Conservation (phyloP, 805 yeast genomes). For the Grigorovia humatica region DNA sequence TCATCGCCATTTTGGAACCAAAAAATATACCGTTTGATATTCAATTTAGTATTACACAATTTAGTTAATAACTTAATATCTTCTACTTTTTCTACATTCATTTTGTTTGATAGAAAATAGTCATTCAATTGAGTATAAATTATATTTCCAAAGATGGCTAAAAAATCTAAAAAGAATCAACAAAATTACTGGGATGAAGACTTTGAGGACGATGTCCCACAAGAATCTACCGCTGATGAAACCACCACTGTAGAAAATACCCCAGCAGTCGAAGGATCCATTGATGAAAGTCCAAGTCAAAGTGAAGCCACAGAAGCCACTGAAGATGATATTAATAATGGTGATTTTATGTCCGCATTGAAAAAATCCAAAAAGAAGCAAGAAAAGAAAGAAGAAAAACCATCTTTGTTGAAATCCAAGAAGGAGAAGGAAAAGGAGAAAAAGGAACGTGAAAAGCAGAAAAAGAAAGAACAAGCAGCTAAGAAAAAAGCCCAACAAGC, state of each 20-base stretch:
- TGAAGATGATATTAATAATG: conserved; percentile 38
- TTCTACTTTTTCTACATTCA: neutral
- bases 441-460: conserved; percentile 84
- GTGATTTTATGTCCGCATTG: conserved; percentile 75
- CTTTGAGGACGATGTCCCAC: conserved; percentile 40
- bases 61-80: neutral
- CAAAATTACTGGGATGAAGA: conserved; percentile 79
- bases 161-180: conserved; percentile 55
- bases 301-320: conserved; percentile 24
- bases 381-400: conserved; percentile 47
- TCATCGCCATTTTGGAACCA: neutral
- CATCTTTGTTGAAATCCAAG: conserved; percentile 74
- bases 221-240: conserved; percentile 16
- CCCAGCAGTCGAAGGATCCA: conserved; percentile 13
- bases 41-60: no score
- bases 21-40: neutral
- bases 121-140: neutral
- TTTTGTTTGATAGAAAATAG: neutral
- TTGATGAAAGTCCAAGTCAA: conserved; percentile 6
- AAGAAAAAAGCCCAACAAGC: conserved; percentile 69
- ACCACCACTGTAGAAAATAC: conserved; percentile 34
- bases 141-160: conserved; percentile 27
- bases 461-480: conserved; percentile 82
- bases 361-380: conserved; percentile 70
- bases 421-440: conserved; percentile 92